Conservation (phyloP, 2,329 filamentous ascomycete genomes). For the Fusarium napiforme region DNA sequence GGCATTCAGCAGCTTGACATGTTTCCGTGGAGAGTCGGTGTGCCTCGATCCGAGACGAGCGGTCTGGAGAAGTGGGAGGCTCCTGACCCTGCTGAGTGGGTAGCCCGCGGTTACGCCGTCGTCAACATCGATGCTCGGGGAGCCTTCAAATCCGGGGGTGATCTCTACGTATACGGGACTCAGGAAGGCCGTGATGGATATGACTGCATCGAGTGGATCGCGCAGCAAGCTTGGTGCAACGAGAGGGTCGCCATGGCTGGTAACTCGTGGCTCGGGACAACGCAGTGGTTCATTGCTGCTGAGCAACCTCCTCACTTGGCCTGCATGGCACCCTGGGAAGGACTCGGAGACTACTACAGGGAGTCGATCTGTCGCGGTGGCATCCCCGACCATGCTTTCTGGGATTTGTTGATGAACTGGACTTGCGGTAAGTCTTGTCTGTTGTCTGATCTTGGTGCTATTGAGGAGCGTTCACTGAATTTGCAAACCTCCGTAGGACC, state of each 20-base stretch:
- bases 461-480: accelerated
- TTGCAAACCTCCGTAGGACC: not conserved
- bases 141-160: too few relatives aligned
- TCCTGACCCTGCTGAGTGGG: too few relatives aligned
- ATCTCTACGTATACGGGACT: too few relatives aligned
- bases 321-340: not conserved
- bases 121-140: too few relatives aligned
- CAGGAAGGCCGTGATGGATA: too few relatives aligned
- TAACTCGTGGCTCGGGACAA: not conserved
- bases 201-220: too few relatives aligned
- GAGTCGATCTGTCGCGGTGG: not conserved
- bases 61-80: too few relatives aligned
- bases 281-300: not conserved
- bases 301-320: not conserved
- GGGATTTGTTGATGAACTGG: not conserved
- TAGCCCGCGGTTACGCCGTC: too few relatives aligned
- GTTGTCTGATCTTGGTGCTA: not conserved
- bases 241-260: not conserved
- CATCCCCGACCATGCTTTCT: not conserved
- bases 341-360: not conserved
- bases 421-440: not conserved
- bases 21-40: too few relatives aligned
- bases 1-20: too few relatives aligned
- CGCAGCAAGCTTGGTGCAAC: too few relatives aligned
- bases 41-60: too few relatives aligned